Evolutionary conservation across 345 rosid genomes (phyloP).

Genomic region (Eucalyptus curtisii): DNA sequence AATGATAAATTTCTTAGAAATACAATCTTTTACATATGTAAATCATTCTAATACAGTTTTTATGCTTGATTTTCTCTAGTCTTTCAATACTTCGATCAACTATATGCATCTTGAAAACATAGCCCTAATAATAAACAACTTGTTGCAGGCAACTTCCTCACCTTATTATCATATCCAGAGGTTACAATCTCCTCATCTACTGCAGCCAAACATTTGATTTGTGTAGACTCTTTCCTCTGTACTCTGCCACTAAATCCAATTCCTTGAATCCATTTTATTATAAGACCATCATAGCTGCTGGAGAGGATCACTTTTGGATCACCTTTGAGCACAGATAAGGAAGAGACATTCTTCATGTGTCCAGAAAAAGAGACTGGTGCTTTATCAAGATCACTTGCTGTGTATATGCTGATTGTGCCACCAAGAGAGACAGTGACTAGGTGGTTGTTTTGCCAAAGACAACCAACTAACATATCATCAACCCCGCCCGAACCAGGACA

Average conservation of each 20-base stretch:
- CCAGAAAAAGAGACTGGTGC: slow-evolving; percentile 64
- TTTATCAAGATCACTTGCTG: slow-evolving; percentile 69
- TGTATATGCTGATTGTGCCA: slow-evolving; percentile 67
- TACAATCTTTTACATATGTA: neutral
- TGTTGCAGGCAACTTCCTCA: neutral
- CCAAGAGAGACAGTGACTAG: slow-evolving; percentile 91
- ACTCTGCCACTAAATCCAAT: slow-evolving; percentile 71
- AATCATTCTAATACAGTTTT: neutral
- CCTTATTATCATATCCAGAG: slow-evolving; percentile 92
- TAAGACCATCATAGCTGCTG: slow-evolving; percentile 84
- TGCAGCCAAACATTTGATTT: slow-evolving; percentile 83
- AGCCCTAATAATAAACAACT: neutral
- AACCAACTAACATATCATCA: slow-evolving; percentile 93
- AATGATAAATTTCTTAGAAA: neutral
- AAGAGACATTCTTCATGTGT: slow-evolving; percentile 77
- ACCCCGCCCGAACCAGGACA: slow-evolving; percentile 68
- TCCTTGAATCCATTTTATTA: slow-evolving; percentile 86
- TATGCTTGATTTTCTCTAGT: neutral
- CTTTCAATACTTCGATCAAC: neutral
- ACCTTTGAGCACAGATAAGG: slow-evolving; percentile 56
- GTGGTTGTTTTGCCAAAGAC: slow-evolving; percentile 89
- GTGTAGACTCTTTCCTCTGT: slow-evolving; percentile 63
- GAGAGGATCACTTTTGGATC: slow-evolving; percentile 52
- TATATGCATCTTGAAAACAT: neutral
- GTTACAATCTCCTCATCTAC: slow-evolving; percentile 72